Base-by-base conservation (phyloP, 2,329 filamentous ascomycete species). In the Trichoderma oligosporum region DNA sequence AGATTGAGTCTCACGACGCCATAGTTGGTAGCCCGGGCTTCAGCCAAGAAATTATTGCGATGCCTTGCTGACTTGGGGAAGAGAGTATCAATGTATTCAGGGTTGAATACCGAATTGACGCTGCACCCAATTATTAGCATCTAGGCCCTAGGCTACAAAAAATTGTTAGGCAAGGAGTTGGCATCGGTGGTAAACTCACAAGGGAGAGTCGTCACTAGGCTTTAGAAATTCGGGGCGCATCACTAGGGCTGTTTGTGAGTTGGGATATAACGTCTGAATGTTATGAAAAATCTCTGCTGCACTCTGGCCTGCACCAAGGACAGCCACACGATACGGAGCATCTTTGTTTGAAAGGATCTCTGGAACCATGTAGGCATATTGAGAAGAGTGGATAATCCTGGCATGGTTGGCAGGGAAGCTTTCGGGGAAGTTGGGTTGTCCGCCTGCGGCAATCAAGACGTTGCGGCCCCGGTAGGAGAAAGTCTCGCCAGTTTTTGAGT, bases 101-200 rank as follows among this genome's bases (percentile, higher is more conserved):
- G 93, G 75, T 97, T 91, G 78, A 97, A 97, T 68, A 97, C 89
- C 67, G 94, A 91, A 72, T 97, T 97, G 65, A 97, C 91, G 66
- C 89, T 92, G 62, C 47, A 61, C 45, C 20, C 20, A 33, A n/a
- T 56, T n/a, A 56, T 76, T 63, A 76, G 64, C 14, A 58, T 38
- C 12, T 11, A 1, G 6, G n/a, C n/a, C 14, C 12, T 6, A 6
- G 5, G 5, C 14, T 45, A 18, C 11, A 4, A 4, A 11, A 27
- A 11, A 11, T 31, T n/a, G 22, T 14, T 2, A 27, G 14, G 12
- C 11, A 47, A 12, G 11, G 31, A 16, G 24, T 11, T 12, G 41
- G 24, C 6, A 6, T 16, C 11, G 20, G 14, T 5, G 27, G 38
- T 14, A 46, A 2, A 49, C 88, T 77, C 78, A 92, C 89, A 97